phyloP scores from a whole-genome alignment of 2,329 filamentous ascomycete genomes.

The Penicillium sp. region DNA sequence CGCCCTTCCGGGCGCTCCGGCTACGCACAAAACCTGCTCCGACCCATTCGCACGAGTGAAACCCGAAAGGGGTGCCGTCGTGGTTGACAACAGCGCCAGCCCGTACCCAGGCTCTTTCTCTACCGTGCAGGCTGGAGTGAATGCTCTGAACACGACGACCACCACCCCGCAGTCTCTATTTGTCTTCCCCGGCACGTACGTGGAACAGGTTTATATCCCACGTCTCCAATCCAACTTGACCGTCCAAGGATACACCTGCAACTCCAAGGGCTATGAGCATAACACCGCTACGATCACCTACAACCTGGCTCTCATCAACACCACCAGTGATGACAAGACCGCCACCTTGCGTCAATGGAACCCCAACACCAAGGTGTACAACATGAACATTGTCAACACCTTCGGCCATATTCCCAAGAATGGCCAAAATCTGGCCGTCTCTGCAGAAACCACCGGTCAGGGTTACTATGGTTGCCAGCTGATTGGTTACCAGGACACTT shows the following conservation, averaged over 20 bases:
- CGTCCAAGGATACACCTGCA: conserved; percentile 3
- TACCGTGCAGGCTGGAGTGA: background rate
- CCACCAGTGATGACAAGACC: background rate
- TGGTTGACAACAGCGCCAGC: background rate
- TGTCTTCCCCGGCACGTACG: background rate
- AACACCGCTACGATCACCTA: background rate
- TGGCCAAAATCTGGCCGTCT: conserved; percentile 10
- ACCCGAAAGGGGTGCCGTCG: background rate
- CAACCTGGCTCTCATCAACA: background rate
- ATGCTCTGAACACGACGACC: background rate
- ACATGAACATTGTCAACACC: conserved; percentile 3
- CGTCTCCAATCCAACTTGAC: background rate
- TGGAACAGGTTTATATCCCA: conserved; percentile 1
- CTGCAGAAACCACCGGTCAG: conserved; percentile 8
- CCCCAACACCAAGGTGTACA: conserved; percentile 1
- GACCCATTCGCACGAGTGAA: background rate
- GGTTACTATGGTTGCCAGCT: conserved; percentile 32
- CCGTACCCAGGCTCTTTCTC: background rate
- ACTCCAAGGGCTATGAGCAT: conserved; percentile 1
- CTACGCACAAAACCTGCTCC: background rate
- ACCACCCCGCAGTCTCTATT: background rate
- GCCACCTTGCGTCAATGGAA: conserved; percentile 3
- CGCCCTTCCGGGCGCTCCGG: background rate
- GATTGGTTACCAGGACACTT: conserved; percentile 33
- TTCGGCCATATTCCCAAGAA: conserved; percentile 3